Base-by-base conservation (phyloP, 1,284 basidiomycete species). In the Rhodotorula sp. region DNA sequence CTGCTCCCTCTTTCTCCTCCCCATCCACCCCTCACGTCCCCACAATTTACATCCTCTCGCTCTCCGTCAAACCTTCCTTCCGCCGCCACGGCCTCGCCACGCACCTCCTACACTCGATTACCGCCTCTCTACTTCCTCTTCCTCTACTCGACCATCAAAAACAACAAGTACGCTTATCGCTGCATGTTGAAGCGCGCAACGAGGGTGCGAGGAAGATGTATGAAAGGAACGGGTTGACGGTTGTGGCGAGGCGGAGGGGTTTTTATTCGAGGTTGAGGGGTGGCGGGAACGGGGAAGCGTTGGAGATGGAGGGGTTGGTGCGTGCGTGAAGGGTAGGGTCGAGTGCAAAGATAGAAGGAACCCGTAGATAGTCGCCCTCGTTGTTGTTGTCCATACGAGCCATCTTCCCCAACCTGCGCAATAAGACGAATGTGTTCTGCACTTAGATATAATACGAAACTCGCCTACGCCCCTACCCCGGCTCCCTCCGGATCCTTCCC, bases 181-280 rank as follows among this genome's bases (percentile, higher is more conserved):
- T 69, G 59, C 69, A 69, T 30, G 67, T 68, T 39, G 65, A 58
- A 39, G 62, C 44, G 34, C 52, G 15, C 27, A 68, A 59, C 36
- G 48, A 6, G 27, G 44, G 24, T 10, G 70, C 66, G 32, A 44
- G 51, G 47, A 22, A 30, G 19, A 24, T 64, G 59, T 63, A 63
- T 36, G 27, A 36, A 39, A 44, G 34, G 11, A 8, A 62, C 22
- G 67, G 67, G 19, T 11, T 69, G 11, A 36, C 10, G 4, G 54
- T 58, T 20, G 39, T 11, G 27, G 52, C 55, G n/a, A 30, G 59
- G 47, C 30, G 39, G 53, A 44, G 58, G 20, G 62, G 58, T 0
- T 57, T 58, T n/a, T 64, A 64, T 39, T 27, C 44, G n/a, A 52
- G 68, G 2, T 22, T 56, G n/a, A 22, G 47, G 19, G 36, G 49